phyloP scores from a whole-genome alignment of 148 eudicot species.

The Rheum nobile region DNA sequence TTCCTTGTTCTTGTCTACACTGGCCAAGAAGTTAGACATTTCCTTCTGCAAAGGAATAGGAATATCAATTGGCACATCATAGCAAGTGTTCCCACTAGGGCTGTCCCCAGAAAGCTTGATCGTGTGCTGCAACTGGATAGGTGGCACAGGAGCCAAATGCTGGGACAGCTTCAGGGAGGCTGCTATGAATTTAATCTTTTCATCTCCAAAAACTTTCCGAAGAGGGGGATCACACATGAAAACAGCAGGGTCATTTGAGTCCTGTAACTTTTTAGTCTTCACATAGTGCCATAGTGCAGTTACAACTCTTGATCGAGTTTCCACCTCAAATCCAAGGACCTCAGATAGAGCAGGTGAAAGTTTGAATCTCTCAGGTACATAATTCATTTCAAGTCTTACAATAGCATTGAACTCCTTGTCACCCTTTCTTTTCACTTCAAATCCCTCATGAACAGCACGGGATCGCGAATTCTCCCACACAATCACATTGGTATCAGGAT shows the following conservation, averaged over 20 bases:
- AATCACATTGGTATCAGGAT: slow-evolving; percentile 75
- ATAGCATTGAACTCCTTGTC: slow-evolving; percentile 85
- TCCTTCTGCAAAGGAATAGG: slow-evolving; percentile 64
- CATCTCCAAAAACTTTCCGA: slow-evolving; percentile 77
- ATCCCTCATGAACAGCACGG: slow-evolving; percentile 65
- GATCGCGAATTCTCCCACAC: slow-evolving; percentile 83
- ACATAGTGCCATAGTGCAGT: slow-evolving; percentile 93
- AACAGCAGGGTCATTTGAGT: slow-evolving; percentile 59
- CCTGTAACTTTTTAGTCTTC: slow-evolving; percentile 61
- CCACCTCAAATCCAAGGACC: slow-evolving; percentile 76
- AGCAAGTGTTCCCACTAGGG: slow-evolving; percentile 73
- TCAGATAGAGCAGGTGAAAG: slow-evolving; percentile 61
- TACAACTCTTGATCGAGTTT: slow-evolving; percentile 65
- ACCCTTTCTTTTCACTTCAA: slow-evolving; percentile 90
- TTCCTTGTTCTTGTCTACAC: slow-evolving; percentile 55
- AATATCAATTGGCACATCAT: slow-evolving; percentile 79
- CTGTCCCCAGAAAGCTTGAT: slow-evolving; percentile 67
- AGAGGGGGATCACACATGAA: slow-evolving; percentile 71
- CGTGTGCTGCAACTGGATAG: slow-evolving; percentile 79
- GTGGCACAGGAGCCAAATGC: slow-evolving; percentile 57
- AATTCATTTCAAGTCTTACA: slow-evolving; percentile 78
- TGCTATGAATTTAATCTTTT: slow-evolving; percentile 58
- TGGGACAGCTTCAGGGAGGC: slow-evolving; percentile 55
- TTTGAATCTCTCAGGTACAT: slow-evolving; percentile 62
- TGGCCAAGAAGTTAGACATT: slow-evolving; percentile 48